A percentile compares a stretch with the other conserved stretches of the same genome.
Conservation (phyloP, 495 filamentous ascomycete species). For the Trichoderma erinaceum region DNA sequence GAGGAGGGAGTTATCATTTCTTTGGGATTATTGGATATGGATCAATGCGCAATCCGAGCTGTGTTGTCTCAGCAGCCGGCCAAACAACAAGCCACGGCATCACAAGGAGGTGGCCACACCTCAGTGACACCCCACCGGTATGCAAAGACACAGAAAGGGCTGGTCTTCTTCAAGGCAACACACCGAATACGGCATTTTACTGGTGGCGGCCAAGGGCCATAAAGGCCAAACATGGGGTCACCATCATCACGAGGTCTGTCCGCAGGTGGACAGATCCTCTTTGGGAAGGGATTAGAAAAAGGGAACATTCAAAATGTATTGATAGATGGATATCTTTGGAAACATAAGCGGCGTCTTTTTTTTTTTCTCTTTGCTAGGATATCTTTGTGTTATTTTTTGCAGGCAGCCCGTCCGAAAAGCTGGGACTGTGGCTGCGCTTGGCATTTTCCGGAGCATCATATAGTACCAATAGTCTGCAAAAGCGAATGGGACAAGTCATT, state of each 20-base stretch:
- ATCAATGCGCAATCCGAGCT: neutral
- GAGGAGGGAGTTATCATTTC: neutral
- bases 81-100: neutral
- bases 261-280: neutral
- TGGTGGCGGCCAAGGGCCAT: neutral
- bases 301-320: slow-evolving; percentile 11
- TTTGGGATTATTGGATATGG: neutral
- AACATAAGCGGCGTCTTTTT: slow-evolving; percentile 3
- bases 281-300: neutral
- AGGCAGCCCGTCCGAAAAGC: neutral
- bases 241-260: neutral
- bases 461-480: neutral
- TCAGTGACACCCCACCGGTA: neutral
- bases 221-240: neutral
- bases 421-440: slow-evolving; percentile 1
- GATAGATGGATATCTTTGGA: slow-evolving; percentile 8
- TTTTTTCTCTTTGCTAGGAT: neutral
- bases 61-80: neutral
- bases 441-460: slow-evolving; percentile 1
- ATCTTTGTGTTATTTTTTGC: neutral
- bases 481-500: neutral
- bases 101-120: neutral
- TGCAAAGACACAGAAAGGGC: neutral
- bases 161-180: neutral
- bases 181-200: neutral